Percentiles rank a stretch among this genome's conserved stretches.
These are phyloP conservation scores for Kuraishia hungarica DNA, from an alignment of 805 yeast genomes.

Conservation along the genomic window DNA sequence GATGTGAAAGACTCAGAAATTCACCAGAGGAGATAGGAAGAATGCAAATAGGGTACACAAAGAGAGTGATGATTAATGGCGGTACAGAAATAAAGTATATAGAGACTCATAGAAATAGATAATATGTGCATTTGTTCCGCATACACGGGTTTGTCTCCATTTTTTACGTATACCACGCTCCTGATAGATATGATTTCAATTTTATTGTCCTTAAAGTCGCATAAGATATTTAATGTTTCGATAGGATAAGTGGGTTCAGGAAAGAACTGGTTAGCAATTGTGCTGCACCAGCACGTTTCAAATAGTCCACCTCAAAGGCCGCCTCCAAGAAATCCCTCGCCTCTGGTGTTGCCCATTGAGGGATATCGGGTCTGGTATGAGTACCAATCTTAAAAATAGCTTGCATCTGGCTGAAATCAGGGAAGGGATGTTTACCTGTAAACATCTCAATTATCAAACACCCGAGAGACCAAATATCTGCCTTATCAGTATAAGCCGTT, in stretches of 20 bases:
- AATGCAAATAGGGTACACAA: neutral
- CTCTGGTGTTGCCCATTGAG: conserved; percentile 59
- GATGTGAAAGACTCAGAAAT: neutral
- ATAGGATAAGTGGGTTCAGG: conserved; percentile 20
- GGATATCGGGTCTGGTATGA: conserved; percentile 70
- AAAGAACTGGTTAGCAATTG: conserved; percentile 63
- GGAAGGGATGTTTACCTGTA: conserved; percentile 94
- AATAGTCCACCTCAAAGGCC: conserved; percentile 71
- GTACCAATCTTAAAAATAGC: conserved; percentile 94
- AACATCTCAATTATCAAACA: conserved; percentile 92
- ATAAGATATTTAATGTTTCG: neutral
- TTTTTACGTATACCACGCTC: no score
- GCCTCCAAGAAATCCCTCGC: conserved; percentile 57
- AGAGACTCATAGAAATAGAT: no score
- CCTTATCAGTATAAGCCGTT: conserved; percentile 81
- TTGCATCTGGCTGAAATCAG: conserved; percentile 92
- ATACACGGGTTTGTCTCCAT: no score
- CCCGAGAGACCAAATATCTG: conserved; percentile 97
- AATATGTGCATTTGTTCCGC: no score
- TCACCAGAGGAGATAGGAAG: no score
- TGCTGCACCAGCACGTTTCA: conserved; percentile 64
- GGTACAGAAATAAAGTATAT: neutral
- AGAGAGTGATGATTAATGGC: neutral
- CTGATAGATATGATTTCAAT: neutral
- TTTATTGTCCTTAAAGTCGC: neutral